Conservation (phyloP, 2,329 filamentous ascomycete genomes). For the Colletotrichum eremochloae region DNA sequence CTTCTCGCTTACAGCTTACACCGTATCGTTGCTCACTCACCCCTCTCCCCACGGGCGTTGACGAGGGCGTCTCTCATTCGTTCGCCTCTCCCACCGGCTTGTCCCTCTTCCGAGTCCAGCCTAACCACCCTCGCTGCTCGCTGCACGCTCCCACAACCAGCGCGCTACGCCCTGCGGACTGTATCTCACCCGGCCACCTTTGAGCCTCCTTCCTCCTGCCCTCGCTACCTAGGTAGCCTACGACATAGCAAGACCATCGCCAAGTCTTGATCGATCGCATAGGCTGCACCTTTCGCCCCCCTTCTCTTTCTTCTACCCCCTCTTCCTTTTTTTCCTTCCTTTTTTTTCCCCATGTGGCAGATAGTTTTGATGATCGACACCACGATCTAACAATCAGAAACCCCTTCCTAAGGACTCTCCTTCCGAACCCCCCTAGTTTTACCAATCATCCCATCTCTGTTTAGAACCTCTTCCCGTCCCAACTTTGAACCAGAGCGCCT, state of each 20-base stretch:
- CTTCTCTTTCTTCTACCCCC: fast-evolving
- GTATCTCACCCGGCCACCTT: constrained; percentile 13
- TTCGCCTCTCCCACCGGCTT: constrained; percentile 2
- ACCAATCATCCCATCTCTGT: not conserved
- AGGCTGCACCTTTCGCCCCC: not conserved
- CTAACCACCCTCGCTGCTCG: constrained; percentile 11
- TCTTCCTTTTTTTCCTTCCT: not conserved
- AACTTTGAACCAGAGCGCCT: not conserved
- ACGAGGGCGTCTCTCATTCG: not conserved
- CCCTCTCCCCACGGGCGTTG: not conserved
- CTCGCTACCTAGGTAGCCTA: not conserved
- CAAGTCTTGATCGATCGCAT: not conserved
- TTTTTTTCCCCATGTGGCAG: not conserved
- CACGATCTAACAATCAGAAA: not conserved
- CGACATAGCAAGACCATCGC: constrained; percentile 10
- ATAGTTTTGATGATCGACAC: not conserved
- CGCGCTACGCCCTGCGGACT: constrained; percentile 29
- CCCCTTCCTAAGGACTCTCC: not conserved
- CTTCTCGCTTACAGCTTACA: not conserved
- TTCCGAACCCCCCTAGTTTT: not conserved
- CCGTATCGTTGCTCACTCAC: not conserved
- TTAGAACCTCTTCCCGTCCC: constrained; percentile 13
- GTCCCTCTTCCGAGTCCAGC: constrained; percentile 28
- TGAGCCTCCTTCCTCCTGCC: constrained; percentile 20
- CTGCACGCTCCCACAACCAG: constrained; percentile 26